Conservation (phyloP, 257 asterid genomes). For the Capsicum chinense region DNA sequence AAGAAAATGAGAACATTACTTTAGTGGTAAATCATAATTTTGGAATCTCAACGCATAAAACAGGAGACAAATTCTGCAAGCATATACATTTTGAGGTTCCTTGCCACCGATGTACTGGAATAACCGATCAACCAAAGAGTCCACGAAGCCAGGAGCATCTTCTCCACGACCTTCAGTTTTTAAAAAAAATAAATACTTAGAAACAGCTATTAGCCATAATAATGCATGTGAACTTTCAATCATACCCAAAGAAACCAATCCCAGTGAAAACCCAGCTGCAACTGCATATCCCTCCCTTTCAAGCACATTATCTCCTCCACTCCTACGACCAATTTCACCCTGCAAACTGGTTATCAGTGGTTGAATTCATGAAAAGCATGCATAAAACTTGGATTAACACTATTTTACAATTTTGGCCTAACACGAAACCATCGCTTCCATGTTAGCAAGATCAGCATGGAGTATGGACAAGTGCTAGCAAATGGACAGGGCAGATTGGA, state of each 20-base stretch:
- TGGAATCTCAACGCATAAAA: slow-evolving; percentile 21
- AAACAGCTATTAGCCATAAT: slow-evolving; percentile 29
- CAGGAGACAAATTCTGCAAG: slow-evolving; percentile 26
- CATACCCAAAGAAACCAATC: slow-evolving; percentile 94
- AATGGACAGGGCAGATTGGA: neutral
- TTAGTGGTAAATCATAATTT: slow-evolving; percentile 23
- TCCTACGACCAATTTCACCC: slow-evolving; percentile 98
- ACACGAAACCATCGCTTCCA: neutral
- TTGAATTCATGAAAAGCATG: slow-evolving; percentile 18
- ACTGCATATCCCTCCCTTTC: slow-evolving; percentile 99
- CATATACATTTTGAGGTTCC: slow-evolving; percentile 64
- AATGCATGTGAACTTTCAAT: slow-evolving; percentile 30
- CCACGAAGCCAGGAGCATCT: slow-evolving; percentile 84
- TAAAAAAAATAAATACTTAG: slow-evolving; percentile 29
- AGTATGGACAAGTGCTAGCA: neutral
- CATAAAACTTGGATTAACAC: slow-evolving; percentile 26
- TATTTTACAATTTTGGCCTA: neutral
- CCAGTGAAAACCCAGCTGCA: slow-evolving; percentile 94
- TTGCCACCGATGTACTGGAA: slow-evolving; percentile 87
- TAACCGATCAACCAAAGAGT: slow-evolving; percentile 73
- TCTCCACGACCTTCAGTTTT: slow-evolving; percentile 77
- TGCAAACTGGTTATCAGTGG: slow-evolving; percentile 40
- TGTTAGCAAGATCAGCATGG: slow-evolving; percentile 13
- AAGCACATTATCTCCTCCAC: slow-evolving; percentile 99
- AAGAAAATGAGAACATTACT: slow-evolving; percentile 37